Evolutionary conservation across 179 eudicot genomes (phyloP), one percentile per base, ranked within the genome.

Genomic region (Amaranthus tricolor): DNA sequence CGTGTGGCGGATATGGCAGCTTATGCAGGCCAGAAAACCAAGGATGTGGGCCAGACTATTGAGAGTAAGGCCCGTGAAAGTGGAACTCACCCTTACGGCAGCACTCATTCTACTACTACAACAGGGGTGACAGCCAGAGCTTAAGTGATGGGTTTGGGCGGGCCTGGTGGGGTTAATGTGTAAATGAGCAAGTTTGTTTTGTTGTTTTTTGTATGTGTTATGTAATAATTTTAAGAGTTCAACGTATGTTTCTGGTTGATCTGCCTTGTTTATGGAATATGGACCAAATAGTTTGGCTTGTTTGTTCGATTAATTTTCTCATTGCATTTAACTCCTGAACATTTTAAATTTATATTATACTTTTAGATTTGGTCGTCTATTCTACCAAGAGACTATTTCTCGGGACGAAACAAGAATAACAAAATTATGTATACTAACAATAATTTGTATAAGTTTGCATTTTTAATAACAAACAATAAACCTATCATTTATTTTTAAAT

Each of bases 1-100:
- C 80, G 86, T 21, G 56, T 85, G 79, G 86, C 85, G 68, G 97
- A 91, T 11, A 68, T 73, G 68, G 89, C 85, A 16, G 81, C 76
- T 0, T 74, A 54, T 7, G 84, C 83, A 56, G 93, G 96, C 0
- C 93, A 90, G 86, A 90, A 89, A 79, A 86, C 91, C 0, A 90
- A 89, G 86, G 93, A 91, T 16, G 86, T 76, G 53, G 93, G 93
- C 9, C 88, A 89, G 77, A 76, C 85, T 59, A 76, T 88, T 50
- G 84, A 89, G 89, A 74, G 69, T 57, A 87, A 85, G 84, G 89
- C 86, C 60, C 84, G 83, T 78, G 90, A 86, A 47, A 73, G 72
- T 45, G 90, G 84, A 6, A 81, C 84, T 24, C 40, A 31, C 40
- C 3, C 40, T 31, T 31, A 31, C 3, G 40, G 40, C 40, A 4